Evolutionary conservation across 176 grass and related monocot genomes (phyloP).

Genomic region (Miscanthus lutarioriparius): DNA sequence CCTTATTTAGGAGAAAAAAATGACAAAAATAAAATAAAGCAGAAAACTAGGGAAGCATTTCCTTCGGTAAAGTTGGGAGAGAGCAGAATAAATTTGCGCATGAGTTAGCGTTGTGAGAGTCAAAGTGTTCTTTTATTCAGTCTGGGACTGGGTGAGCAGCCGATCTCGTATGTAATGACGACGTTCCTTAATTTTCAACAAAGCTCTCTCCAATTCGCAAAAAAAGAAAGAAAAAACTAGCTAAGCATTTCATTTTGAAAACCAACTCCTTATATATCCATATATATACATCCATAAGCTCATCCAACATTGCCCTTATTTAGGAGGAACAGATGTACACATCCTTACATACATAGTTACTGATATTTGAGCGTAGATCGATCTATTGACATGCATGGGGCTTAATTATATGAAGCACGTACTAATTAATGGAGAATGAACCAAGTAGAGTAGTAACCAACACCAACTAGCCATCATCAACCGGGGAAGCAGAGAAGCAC

Average conservation of each 20-base stretch:
- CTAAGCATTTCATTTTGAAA: background rate
- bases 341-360: background rate
- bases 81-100: no score
- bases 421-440: background rate
- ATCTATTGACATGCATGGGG: background rate
- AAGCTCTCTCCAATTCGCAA: no score
- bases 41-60: background rate
- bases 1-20: constrained; percentile 7
- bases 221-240: background rate
- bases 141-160: no score
- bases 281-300: background rate
- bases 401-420: background rate
- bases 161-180: no score
- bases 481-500: background rate
- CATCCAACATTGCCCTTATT: constrained; percentile 23
- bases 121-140: no score
- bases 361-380: background rate
- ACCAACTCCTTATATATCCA: background rate
- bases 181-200: no score
- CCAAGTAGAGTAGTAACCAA: constrained; percentile 8
- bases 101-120: no score
- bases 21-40: background rate
- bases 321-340: constrained; percentile 9
- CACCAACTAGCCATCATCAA: background rate
- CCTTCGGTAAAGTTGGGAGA: no score